Percentiles rank a stretch among this genome's conserved stretches.
These are phyloP conservation scores for Lyophyllum semitale DNA, from an alignment of 768 basidiomycete species.

Conservation along the genomic window DNA sequence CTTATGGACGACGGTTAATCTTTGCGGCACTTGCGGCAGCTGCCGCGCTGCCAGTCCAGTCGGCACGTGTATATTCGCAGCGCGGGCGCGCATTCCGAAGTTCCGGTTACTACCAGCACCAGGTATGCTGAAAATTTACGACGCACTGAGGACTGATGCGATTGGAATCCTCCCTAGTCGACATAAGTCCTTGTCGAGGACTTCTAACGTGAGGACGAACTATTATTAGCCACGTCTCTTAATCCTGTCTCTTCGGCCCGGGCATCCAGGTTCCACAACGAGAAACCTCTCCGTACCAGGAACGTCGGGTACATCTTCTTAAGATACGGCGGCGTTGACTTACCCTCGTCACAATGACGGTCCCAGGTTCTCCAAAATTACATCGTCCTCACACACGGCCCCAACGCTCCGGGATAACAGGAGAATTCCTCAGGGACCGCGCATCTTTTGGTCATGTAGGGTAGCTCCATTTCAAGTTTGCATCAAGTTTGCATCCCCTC, in stretches of 20 bases:
- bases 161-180: too few species aligned
- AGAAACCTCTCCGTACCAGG: neutral
- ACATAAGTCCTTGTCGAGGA: too few species aligned
- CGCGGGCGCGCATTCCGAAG: neutral
- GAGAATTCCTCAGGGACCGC: neutral
- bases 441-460: neutral
- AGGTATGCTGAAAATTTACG: too few species aligned
- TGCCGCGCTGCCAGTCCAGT: neutral
- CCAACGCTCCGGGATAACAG: neutral
- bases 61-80: neutral
- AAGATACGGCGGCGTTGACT: neutral
- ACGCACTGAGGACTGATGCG: too few species aligned
- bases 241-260: neutral
- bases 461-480: neutral
- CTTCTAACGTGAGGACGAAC: too few species aligned
- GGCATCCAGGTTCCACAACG: neutral
- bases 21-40: constrained; percentile 13
- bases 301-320: neutral
- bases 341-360: neutral
- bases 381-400: neutral
- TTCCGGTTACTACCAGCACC: neutral
- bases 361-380: neutral
- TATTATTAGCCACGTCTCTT: too few species aligned
- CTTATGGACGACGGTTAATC: neutral
- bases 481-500: neutral